Percentiles rank a stretch among this genome's conserved stretches.
These are phyloP conservation scores for Cordyceps javanica DNA, from an alignment of 2,329 filamentous ascomycete genomes.

Conservation along the genomic window DNA sequence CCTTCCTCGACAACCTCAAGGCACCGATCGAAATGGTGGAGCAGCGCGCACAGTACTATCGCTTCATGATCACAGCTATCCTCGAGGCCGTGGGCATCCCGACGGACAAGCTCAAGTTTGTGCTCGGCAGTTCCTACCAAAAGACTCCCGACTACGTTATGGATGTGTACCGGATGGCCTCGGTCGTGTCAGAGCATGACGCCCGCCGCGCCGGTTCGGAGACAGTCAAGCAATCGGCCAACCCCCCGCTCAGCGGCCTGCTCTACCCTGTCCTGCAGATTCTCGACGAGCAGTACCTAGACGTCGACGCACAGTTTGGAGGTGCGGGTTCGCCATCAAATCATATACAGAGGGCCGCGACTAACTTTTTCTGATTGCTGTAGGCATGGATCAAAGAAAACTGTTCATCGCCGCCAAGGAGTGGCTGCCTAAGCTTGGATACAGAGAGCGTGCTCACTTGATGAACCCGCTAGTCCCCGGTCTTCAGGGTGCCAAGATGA, in stretches of 20 bases:
- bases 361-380: conserved; percentile 4
- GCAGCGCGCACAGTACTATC: conserved; percentile 78
- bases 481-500: conserved; percentile 81
- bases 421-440: conserved; percentile 77
- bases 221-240: conserved; percentile 85
- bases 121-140: conserved; percentile 81
- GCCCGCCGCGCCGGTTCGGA: conserved; percentile 89
- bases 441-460: conserved; percentile 52
- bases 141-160: conserved; percentile 68
- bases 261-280: conserved; percentile 61
- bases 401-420: conserved; percentile 83
- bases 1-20: conserved; percentile 77
- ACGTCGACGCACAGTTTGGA: conserved; percentile 83
- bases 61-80: conserved; percentile 64
- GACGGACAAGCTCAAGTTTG: conserved; percentile 73
- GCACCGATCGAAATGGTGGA: conserved; percentile 84
- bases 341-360: not conserved
- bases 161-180: conserved; percentile 76
- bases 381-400: conserved; percentile 72
- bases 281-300: conserved; percentile 83
- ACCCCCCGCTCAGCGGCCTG: conserved; percentile 55
- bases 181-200: conserved; percentile 67
- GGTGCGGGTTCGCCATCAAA: conserved; percentile 32
- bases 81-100: conserved; percentile 73
- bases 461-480: conserved; percentile 80